These are phyloP conservation scores for Haematococcus sp. DNA, from an alignment of 139 green algal species.

Conservation along the genomic window DNA sequence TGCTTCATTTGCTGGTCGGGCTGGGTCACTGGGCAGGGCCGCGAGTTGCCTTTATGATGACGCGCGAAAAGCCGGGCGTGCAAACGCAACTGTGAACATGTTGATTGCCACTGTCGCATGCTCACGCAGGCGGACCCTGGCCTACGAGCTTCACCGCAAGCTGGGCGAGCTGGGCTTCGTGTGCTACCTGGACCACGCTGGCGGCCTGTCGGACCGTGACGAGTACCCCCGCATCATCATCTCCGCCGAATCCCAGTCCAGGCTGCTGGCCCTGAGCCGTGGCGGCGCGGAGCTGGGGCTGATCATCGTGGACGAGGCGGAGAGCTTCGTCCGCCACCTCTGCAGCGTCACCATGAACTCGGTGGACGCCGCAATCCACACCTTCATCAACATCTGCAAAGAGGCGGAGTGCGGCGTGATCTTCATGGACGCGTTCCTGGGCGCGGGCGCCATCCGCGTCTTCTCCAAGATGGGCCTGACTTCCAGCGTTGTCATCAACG, in stretches of 20 bases:
- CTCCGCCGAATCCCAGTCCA: neutral
- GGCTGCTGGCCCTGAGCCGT: neutral
- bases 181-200: slow-evolving; percentile 11
- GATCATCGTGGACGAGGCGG: slow-evolving; percentile 4
- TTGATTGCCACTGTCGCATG: too few relatives aligned
- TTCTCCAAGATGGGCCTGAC: neutral
- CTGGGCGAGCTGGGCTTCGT: slow-evolving; percentile 13
- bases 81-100: too few relatives aligned
- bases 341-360: neutral
- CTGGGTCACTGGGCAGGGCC: too few relatives aligned
- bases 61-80: too few relatives aligned
- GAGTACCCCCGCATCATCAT: slow-evolving; percentile 12
- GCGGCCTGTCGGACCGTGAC: slow-evolving; percentile 6
- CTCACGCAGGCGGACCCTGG: slow-evolving; percentile 9
- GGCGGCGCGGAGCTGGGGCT: neutral
- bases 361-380: neutral
- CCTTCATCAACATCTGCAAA: neutral
- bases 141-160: slow-evolving; percentile 8
- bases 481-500: neutral
- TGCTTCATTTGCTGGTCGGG: too few relatives aligned
- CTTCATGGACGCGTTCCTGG: slow-evolving; percentile 1
- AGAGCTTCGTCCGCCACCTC: slow-evolving; percentile 5
- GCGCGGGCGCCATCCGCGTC: neutral
- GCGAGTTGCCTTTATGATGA: too few relatives aligned
- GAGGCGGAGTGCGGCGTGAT: neutral